Percentiles rank a stretch among this genome's conserved stretches.
These are phyloP conservation scores for Eremomyces bilateralis DNA, from an alignment of 495 filamentous ascomycete species.

Conservation along the genomic window DNA sequence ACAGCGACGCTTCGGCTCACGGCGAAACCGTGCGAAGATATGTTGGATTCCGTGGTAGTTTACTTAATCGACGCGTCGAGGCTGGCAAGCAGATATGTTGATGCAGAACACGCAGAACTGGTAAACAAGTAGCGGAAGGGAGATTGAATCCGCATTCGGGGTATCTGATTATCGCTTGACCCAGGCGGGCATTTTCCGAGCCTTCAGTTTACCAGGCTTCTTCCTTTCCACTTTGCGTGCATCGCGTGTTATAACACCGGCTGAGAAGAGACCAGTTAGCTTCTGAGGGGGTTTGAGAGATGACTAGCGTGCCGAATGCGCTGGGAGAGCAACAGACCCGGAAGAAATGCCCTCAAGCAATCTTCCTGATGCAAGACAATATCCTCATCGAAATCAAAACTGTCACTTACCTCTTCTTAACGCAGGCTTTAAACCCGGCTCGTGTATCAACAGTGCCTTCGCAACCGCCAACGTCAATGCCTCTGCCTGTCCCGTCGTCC, in stretches of 20 bases:
- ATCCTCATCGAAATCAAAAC: conserved; percentile 7
- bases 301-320: too few relatives aligned
- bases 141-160: neutral
- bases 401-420: conserved; percentile 61
- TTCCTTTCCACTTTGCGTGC: conserved; percentile 86
- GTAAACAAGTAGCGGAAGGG: neutral
- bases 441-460: conserved; percentile 71
- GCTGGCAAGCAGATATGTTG: too few relatives aligned
- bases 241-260: conserved; percentile 82
- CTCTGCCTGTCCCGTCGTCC: conserved; percentile 87
- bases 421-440: conserved; percentile 71
- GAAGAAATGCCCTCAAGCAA: too few relatives aligned
- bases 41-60: too few relatives aligned
- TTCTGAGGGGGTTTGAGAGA: too few relatives aligned
- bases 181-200: conserved; percentile 95
- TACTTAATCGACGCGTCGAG: too few relatives aligned
- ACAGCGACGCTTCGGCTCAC: too few relatives aligned
- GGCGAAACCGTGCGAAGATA: too few relatives aligned
- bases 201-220: conserved; percentile 89
- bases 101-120: too few relatives aligned
- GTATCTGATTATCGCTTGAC: conserved; percentile 66
- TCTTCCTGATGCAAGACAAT: too few relatives aligned
- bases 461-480: conserved; percentile 82
- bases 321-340: too few relatives aligned
- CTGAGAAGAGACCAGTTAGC: conserved; percentile 29